A percentile compares a stretch with the other conserved stretches of the same genome.
Evolutionary conservation across 345 rosid species (phyloP).

Genomic region (Geranium brycei): DNA sequence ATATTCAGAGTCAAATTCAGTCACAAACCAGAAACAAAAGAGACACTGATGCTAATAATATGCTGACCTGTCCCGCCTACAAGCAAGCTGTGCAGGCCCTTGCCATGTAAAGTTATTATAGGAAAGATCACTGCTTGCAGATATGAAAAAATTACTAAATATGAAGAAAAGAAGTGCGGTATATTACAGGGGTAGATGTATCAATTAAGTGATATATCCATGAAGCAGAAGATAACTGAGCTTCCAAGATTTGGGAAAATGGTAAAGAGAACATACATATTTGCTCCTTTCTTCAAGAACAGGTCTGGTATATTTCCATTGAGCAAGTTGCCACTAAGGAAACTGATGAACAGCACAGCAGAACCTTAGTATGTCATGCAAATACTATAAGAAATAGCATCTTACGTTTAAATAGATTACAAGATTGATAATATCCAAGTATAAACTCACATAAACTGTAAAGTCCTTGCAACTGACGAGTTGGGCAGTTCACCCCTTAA

Average conservation of each 20-base stretch:
- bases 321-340: constrained; percentile 14
- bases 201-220: background rate
- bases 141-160: background rate
- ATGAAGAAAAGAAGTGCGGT: background rate
- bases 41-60: background rate
- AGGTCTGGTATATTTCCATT: constrained; percentile 7
- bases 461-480: constrained; percentile 7
- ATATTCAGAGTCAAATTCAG: background rate
- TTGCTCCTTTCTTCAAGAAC: constrained; percentile 3
- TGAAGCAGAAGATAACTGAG: background rate
- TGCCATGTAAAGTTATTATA: constrained; percentile 32
- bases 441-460: constrained; percentile 29
- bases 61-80: constrained; percentile 27
- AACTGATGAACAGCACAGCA: constrained; percentile 11
- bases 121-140: constrained; percentile 36
- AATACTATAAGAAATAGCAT: background rate
- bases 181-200: background rate
- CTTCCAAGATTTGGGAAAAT: background rate
- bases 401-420: background rate
- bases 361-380: background rate
- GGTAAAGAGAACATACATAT: background rate
- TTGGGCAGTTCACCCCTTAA: constrained; percentile 29
- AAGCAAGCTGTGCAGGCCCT: constrained; percentile 23
- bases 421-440: background rate
- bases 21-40: background rate